Evolutionary conservation across 73 alveolate species (phyloP).

Genomic region (Paramecium pentaurelia): DNA sequence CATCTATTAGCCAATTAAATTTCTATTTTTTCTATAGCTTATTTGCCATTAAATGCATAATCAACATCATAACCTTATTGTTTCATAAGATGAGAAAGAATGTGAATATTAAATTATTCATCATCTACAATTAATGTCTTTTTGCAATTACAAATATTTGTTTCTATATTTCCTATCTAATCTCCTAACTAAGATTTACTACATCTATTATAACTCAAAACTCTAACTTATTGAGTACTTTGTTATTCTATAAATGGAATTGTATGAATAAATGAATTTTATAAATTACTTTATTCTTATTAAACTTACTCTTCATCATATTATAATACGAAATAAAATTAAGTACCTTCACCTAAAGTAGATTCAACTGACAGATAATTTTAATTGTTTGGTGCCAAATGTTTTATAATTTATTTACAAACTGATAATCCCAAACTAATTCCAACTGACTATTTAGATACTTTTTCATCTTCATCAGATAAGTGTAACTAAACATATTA

Average conservation of each 20-base stretch:
- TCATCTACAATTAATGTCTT: not conserved
- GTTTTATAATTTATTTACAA: not conserved
- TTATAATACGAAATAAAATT: not conserved
- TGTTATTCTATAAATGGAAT: not conserved
- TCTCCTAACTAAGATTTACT: not conserved
- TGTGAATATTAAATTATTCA: not conserved
- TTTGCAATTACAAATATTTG: not conserved
- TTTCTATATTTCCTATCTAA: not conserved
- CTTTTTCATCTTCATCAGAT: constrained; percentile 24
- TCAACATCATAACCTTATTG: not conserved
- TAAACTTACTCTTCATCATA: not conserved
- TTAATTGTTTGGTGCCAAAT: not conserved
- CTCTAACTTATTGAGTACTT: not conserved
- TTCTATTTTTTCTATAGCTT: not conserved
- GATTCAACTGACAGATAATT: not conserved
- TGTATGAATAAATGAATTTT: not conserved
- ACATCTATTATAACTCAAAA: not conserved
- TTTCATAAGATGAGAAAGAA: not conserved
- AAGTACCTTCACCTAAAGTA: not conserved
- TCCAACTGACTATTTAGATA: constrained; percentile 11
- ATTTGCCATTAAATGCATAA: constrained; percentile 1
- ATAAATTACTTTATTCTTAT: not conserved
- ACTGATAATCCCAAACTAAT: not conserved
- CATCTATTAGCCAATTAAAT: not conserved
- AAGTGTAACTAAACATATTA: not conserved